Evolutionary conservation across 164 flowering plant genomes (phyloP).

Genomic region (Nelumbo lutea): DNA sequence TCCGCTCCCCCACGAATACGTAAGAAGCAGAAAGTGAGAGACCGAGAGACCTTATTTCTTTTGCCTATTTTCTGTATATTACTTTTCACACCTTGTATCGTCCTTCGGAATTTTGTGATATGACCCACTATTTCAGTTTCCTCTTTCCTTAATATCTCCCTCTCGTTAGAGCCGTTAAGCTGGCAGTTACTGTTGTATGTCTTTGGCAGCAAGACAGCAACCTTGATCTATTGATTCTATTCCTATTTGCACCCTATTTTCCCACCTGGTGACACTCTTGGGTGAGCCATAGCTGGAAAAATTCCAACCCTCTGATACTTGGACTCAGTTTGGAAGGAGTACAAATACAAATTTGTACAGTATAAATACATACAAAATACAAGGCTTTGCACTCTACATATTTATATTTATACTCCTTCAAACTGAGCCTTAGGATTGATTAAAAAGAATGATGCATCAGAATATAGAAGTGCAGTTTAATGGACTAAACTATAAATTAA

Average conservation of each 20-base stretch:
- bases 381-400: no score
- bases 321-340: no score
- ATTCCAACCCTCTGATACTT: no score
- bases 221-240: background rate
- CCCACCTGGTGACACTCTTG: background rate
- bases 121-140: background rate
- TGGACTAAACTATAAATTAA: background rate
- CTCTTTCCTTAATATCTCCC: background rate
- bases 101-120: background rate
- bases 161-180: background rate
- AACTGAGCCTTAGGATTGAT: no score
- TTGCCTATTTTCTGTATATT: background rate
- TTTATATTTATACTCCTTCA: no score
- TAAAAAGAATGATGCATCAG: no score
- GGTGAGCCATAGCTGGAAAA: no score
- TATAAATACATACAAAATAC: no score
- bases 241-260: background rate
- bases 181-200: background rate
- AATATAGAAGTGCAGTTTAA: no score
- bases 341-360: no score
- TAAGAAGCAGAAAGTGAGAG: background rate
- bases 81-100: background rate
- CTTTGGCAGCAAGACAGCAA: no score
- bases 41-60: background rate
- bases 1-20: background rate